Conservation (phyloP, 495 filamentous ascomycete genomes). For the Podospora bellae-mahoneyi region DNA sequence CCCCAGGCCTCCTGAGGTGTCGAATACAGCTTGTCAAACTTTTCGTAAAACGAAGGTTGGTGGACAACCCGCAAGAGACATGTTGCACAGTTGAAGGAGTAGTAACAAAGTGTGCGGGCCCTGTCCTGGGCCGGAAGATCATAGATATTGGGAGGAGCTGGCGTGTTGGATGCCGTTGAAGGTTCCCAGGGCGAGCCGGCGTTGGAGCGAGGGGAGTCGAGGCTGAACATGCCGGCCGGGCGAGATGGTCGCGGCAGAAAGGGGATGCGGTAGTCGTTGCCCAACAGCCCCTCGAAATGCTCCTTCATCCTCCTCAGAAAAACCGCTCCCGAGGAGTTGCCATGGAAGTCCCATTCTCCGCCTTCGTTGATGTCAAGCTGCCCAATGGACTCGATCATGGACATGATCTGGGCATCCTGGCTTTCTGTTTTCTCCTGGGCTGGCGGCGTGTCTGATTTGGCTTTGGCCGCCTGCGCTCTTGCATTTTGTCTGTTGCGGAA, state of each 20-base stretch:
- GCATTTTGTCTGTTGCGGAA: conserved; percentile 48
- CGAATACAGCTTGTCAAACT: conserved; percentile 77
- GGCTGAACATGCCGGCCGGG: conserved; percentile 38
- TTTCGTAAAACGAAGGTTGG: conserved; percentile 74
- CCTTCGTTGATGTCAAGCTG: conserved; percentile 87
- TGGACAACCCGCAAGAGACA: conserved; percentile 85
- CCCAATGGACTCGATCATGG: conserved; percentile 90
- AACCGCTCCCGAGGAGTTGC: conserved; percentile 84
- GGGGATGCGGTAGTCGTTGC: conserved; percentile 48
- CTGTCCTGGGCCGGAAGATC: conserved; percentile 69
- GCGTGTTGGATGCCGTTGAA: conserved; percentile 35
- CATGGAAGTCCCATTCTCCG: conserved; percentile 92
- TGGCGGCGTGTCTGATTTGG: conserved; percentile 31
- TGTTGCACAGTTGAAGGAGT: conserved; percentile 79
- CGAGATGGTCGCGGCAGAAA: conserved; percentile 45
- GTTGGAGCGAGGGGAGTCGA: conserved; percentile 70
- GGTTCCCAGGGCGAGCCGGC: conserved; percentile 56
- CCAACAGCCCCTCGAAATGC: conserved; percentile 67
- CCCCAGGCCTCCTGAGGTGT: conserved; percentile 63
- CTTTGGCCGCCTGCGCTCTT: conserved; percentile 34
- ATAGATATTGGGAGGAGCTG: conserved; percentile 44
- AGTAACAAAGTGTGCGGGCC: conserved; percentile 66
- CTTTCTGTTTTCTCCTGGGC: conserved; percentile 25
- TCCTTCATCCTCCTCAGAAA: conserved; percentile 82
- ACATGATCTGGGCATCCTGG: conserved; percentile 80